Conservation (phyloP, 2,329 filamentous ascomycete species). For the Xylaria sp. region DNA sequence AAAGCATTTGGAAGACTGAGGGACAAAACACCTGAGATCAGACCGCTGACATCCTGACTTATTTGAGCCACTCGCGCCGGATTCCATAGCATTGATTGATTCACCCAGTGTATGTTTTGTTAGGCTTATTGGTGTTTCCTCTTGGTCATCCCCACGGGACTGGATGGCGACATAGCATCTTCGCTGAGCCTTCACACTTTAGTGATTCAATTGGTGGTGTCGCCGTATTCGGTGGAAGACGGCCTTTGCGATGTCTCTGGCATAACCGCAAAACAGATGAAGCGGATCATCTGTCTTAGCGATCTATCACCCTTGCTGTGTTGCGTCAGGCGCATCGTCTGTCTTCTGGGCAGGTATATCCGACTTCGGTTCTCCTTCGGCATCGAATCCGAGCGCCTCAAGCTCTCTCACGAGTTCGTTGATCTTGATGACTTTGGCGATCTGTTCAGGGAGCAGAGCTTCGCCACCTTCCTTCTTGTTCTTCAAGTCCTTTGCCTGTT, state of each 20-base stretch:
- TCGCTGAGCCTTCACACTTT: not conserved
- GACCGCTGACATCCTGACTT: not conserved
- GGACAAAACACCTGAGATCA: not conserved
- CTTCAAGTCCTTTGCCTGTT: slow-evolving; percentile 87
- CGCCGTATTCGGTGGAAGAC: not conserved
- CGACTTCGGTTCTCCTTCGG: slow-evolving; percentile 66
- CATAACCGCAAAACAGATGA: not conserved
- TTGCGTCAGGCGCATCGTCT: slow-evolving; percentile 8
- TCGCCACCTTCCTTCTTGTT: slow-evolving; percentile 89
- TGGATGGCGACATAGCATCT: not conserved
- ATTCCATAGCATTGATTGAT: not conserved
- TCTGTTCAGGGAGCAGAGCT: slow-evolving; percentile 84
- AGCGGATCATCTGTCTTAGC: not conserved
- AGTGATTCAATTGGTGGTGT: not conserved
- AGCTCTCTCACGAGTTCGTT: slow-evolving; percentile 89
- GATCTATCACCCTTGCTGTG: slow-evolving; percentile 20
- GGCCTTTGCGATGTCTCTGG: not conserved
- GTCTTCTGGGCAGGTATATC: not conserved
- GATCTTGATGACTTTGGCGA: slow-evolving; percentile 97
- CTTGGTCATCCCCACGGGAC: not conserved
- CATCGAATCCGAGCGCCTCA: slow-evolving; percentile 80
- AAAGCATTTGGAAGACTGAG: not conserved
- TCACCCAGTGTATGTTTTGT: not conserved
- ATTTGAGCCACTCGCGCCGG: not conserved
- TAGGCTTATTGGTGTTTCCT: not conserved